Conservation (phyloP, 2,329 filamentous ascomycete genomes). For the Verticillium zaregamsianum region DNA sequence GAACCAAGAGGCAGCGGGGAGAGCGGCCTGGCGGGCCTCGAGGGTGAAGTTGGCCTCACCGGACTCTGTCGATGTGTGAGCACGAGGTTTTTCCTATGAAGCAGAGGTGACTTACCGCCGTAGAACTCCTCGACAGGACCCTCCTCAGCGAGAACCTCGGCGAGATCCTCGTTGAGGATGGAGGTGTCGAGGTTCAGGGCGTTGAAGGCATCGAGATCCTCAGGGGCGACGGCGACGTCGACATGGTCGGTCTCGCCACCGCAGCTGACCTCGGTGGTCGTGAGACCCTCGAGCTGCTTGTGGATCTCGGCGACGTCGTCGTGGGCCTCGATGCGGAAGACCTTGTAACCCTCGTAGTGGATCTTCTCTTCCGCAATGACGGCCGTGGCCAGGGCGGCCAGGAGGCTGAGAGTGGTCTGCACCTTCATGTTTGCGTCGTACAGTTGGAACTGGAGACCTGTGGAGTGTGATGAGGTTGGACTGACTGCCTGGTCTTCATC, state of each 20-base stretch:
- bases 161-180: constrained; percentile 36
- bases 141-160: constrained; percentile 31
- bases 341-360: constrained; percentile 41
- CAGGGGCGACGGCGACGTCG: constrained; percentile 36
- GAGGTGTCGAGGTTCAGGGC: constrained; percentile 23
- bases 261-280: constrained; percentile 32
- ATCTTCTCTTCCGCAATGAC: constrained; percentile 16
- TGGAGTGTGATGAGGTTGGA: neutral
- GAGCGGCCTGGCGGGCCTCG: constrained; percentile 9
- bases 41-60: neutral
- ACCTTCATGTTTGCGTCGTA: constrained; percentile 8
- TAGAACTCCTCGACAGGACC: constrained; percentile 22
- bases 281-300: constrained; percentile 27
- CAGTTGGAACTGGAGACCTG: neutral
- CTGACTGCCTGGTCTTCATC: neutral
- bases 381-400: constrained; percentile 8
- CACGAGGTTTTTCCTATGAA: neutral
- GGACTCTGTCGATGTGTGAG: neutral
- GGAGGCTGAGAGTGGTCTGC: constrained; percentile 5
- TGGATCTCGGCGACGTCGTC: constrained; percentile 26
- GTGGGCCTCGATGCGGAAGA: constrained; percentile 34
- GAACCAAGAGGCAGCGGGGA: constrained; percentile 32
- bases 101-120: constrained; percentile 15
- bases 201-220: constrained; percentile 27
- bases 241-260: constrained; percentile 23